Evolutionary conservation across 2,329 filamentous ascomycete genomes (phyloP).

Genomic region (Thermoascus crustaceus): DNA sequence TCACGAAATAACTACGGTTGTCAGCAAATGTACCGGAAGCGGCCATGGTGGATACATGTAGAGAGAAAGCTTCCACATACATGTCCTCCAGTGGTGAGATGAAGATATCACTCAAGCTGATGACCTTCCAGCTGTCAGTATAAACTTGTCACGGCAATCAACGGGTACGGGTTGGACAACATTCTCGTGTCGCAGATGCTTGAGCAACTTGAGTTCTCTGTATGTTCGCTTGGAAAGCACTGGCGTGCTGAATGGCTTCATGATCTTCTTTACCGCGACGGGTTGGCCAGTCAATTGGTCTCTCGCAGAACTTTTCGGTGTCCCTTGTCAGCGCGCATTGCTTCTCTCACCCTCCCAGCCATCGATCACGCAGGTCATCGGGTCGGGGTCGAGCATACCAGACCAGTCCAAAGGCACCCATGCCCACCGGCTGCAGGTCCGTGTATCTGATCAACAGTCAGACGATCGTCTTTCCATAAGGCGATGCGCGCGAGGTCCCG

Average conservation of each 20-base stretch:
- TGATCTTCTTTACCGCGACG: conserved; percentile 99
- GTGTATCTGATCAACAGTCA: conserved; percentile 62
- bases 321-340: conserved; percentile 15
- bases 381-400: conserved; percentile 56
- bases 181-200: conserved; percentile 94
- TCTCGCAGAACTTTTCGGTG: conserved; percentile 68
- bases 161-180: conserved; percentile 43
- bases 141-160: conserved; percentile 1
- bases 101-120: conserved; percentile 98
- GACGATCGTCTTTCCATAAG: conserved; percentile 6
- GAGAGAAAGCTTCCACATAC: conserved; percentile 46
- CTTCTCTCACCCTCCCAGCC: no score
- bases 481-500: conserved; percentile 6
- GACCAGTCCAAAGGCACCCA: conserved; percentile 97
- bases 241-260: conserved; percentile 99
- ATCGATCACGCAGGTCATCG: no score
- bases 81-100: conserved; percentile 98
- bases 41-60: background rate
- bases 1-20: conserved; percentile 78
- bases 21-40: conserved; percentile 8
- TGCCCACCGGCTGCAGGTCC: conserved; percentile 94
- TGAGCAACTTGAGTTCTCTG: conserved; percentile 91
- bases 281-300: conserved; percentile 96
- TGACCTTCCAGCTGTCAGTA: conserved; percentile 55
- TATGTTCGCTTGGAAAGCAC: conserved; percentile 97